phyloP scores from a whole-genome alignment of 2,329 filamentous ascomycete genomes.

The Neonectria sp. region DNA sequence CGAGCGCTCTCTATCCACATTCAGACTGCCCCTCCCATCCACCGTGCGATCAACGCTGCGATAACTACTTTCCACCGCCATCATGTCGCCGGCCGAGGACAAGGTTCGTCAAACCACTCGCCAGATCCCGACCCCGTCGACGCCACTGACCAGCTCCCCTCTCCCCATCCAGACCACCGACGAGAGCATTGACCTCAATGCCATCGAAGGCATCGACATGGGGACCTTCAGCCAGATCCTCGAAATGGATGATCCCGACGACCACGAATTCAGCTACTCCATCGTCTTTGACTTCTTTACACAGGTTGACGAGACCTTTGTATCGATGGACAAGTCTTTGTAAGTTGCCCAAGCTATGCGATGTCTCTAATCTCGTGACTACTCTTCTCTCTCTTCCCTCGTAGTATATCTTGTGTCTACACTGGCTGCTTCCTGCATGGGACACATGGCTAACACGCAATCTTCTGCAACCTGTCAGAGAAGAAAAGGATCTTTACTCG shows the following conservation, averaged over 20 bases:
- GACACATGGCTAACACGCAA: slow-evolving; percentile 18
- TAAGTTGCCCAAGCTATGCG: slow-evolving; percentile 65
- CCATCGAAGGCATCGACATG: slow-evolving; percentile 84
- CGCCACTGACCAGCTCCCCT: slow-evolving; percentile 30
- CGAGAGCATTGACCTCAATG: slow-evolving; percentile 67
- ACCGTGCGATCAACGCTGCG: slow-evolving; percentile 30
- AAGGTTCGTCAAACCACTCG: slow-evolving; percentile 47
- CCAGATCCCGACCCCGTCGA: slow-evolving; percentile 7
- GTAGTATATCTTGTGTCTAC: not conserved
- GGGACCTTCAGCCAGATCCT: slow-evolving; percentile 93
- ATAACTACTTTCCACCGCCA: slow-evolving; percentile 31
- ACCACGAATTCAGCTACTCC: slow-evolving; percentile 88
- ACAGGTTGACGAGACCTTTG: slow-evolving; percentile 89
- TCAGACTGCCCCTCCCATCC: slow-evolving; percentile 23
- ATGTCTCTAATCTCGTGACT: not conserved
- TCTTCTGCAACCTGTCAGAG: slow-evolving; percentile 60
- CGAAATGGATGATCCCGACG: slow-evolving; percentile 95
- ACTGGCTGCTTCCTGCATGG: not conserved
- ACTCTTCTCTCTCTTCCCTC: not conserved
- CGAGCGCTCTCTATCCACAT: slow-evolving; percentile 18
- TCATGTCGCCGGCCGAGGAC: slow-evolving; percentile 52
- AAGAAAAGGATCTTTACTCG: slow-evolving; percentile 76
- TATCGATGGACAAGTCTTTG: slow-evolving; percentile 86
- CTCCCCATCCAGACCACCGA: slow-evolving; percentile 54
- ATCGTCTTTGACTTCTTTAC: slow-evolving; percentile 95